Conservation (phyloP, 139 green algal genomes). For the Dunaliella primolecta region DNA sequence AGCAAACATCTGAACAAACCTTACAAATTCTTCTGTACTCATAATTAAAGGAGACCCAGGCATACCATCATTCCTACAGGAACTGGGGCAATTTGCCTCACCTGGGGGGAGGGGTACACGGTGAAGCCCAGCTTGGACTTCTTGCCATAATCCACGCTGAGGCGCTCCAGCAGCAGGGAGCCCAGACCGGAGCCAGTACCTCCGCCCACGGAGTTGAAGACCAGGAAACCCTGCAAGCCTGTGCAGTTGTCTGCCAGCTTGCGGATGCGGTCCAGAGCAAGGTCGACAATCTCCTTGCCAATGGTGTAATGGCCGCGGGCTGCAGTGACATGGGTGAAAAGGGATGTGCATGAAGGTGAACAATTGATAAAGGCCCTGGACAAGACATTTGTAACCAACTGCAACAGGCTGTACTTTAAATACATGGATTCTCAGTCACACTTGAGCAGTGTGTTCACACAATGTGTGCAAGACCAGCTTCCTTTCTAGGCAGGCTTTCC, state of each 20-base stretch:
- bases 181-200: constrained; percentile 93
- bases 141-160: constrained; percentile 99
- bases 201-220: constrained; percentile 95
- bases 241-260: constrained; percentile 94
- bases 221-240: constrained; percentile 94
- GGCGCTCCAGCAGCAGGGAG: constrained; percentile 94
- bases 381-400: too few species aligned
- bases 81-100: too few species aligned
- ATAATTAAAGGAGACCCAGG: too few species aligned
- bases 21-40: too few species aligned
- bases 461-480: neutral
- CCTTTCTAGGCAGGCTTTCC: too few species aligned
- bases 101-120: constrained; percentile 90
- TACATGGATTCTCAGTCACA: too few species aligned
- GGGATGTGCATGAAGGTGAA: too few species aligned
- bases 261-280: constrained; percentile 84
- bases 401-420: too few species aligned
- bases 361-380: too few species aligned
- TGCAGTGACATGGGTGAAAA: constrained; percentile 7
- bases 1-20: too few species aligned
- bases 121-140: constrained; percentile 99
- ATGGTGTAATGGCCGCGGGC: constrained; percentile 89
- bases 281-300: constrained; percentile 96
- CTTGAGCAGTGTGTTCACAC: neutral
- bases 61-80: too few species aligned